These are phyloP conservation scores for Juncus effusus DNA, from an alignment of 176 grass and related monocot genomes.

Conservation along the genomic window DNA sequence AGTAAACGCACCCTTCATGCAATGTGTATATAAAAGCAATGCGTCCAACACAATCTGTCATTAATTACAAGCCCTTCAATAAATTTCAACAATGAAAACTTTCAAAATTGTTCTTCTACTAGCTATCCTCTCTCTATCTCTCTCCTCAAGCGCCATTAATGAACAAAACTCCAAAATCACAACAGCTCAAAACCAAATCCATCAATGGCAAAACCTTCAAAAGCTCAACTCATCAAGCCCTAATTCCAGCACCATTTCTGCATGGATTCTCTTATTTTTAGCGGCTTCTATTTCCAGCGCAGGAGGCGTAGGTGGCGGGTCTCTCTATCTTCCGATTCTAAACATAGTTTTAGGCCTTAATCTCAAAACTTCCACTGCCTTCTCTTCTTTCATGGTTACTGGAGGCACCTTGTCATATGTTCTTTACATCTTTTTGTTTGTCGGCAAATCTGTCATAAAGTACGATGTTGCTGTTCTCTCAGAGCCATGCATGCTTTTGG, in stretches of 20 bases:
- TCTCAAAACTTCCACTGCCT: constrained; percentile 33
- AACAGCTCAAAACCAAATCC: too few relatives aligned
- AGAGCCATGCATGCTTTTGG: constrained; percentile 38
- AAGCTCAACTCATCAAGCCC: not conserved
- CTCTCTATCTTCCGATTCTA: constrained; percentile 39
- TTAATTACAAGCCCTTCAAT: too few relatives aligned
- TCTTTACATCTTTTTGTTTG: constrained; percentile 30
- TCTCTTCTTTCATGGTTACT: constrained; percentile 46
- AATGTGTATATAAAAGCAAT: too few relatives aligned
- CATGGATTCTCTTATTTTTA: constrained; percentile 34
- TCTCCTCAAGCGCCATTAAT: too few relatives aligned
- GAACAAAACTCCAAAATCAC: too few relatives aligned
- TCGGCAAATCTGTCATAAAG: constrained; percentile 22
- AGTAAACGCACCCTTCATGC: too few relatives aligned
- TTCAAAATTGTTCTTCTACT: too few relatives aligned
- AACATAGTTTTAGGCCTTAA: constrained; percentile 19
- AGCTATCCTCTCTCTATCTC: too few relatives aligned
- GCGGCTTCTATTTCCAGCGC: constrained; percentile 39
- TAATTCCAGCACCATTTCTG: not conserved
- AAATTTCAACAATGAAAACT: too few relatives aligned
- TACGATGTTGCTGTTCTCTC: constrained; percentile 35
- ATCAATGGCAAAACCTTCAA: constrained; percentile 7
- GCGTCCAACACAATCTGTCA: too few relatives aligned
- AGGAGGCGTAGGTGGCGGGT: constrained; percentile 32
- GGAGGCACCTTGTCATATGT: constrained; percentile 32